Base-by-base conservation (phyloP, 2,329 filamentous ascomycete species). In the Hypomyces rosellus region DNA sequence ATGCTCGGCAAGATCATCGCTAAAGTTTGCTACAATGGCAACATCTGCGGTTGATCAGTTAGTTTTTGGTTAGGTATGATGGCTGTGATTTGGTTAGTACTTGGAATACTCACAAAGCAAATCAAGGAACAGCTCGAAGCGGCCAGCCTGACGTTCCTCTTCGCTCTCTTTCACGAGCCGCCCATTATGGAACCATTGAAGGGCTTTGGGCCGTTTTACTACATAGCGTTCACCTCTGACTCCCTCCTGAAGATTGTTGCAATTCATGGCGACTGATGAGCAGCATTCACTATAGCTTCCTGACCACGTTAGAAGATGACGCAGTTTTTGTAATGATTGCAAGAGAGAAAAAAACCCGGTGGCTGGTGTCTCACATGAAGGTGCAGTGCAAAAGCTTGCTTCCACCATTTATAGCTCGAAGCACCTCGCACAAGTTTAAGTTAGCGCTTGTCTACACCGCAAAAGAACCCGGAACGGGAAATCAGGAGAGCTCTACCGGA, bases 121-220 rank as follows among this genome's bases (percentile, higher is more conserved):
- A 48, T 76, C 74, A 1, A 77, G 69, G 53, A 77, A 76, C 33
- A 76, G 67, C 58, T 76, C 73, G 51, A 76, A 76, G 12, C 73
- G 70, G 1, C 67, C 64, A 5, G 72, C 72, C 56, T 72, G 68
- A 25, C 72, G 65, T 57, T 74, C 72, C 51, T 70, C 67, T 3
- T 74, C 71, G 41, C 63, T 65, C 45, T 65, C 68, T 55, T 72
- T 73, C 41, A 66, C 59, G 11, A 75, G 63, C 20, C 60, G 62
- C 11, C 69, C 70, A 34, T 70, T 64, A 55, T 74, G 65, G 52
- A 74, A 74, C 70, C 70, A 74, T 59, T 74, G 71, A 39, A 75
- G 61, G 2, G 72, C 70, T 45, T 64, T 64, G 15, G 67, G 67
- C 15, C 62, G 61, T 54, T 68, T 68, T 38, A 69, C 53, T 44